These are phyloP conservation scores for Cercospora citrullina DNA, from an alignment of 2,329 filamentous ascomycete species.

Conservation along the genomic window DNA sequence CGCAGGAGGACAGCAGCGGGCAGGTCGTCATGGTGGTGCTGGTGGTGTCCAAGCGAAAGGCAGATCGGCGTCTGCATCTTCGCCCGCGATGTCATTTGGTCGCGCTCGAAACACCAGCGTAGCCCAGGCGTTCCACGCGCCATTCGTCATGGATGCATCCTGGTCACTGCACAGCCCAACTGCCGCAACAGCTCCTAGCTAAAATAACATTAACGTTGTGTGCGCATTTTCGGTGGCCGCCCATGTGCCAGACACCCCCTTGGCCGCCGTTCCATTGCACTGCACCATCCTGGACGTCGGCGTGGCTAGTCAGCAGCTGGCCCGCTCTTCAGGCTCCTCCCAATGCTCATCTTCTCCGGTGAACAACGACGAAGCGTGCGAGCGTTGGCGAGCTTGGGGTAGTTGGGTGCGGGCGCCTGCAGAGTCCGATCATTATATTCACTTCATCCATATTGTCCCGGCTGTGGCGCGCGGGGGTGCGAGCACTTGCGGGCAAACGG, in stretches of 20 bases:
- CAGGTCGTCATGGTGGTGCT: not conserved
- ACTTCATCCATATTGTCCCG: not conserved
- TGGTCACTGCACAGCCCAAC: not conserved
- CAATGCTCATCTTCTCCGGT: not conserved
- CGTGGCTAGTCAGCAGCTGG: conserved; percentile 1
- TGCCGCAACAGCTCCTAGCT: conserved; percentile 2
- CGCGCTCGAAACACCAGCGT: not conserved
- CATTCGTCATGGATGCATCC: conserved; percentile 3
- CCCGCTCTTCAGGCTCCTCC: not conserved
- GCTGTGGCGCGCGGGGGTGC: not conserved
- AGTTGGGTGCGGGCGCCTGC: conserved; percentile 12
- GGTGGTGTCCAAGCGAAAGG: not conserved
- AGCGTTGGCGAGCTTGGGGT: not conserved
- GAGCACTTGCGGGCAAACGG: conserved; percentile 1
- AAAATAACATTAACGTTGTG: not conserved
- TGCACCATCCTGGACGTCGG: not conserved
- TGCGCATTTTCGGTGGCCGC: not conserved
- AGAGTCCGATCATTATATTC: not conserved
- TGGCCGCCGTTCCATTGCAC: not conserved
- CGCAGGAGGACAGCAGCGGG: not conserved
- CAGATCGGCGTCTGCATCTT: not conserved
- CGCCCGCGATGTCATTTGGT: not conserved
- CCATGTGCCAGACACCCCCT: not conserved
- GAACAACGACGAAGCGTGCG: conserved; percentile 2
- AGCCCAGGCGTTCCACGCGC: not conserved